Evolutionary conservation across 164 flowering plant genomes (phyloP).

Genomic region (Piper longum): DNA sequence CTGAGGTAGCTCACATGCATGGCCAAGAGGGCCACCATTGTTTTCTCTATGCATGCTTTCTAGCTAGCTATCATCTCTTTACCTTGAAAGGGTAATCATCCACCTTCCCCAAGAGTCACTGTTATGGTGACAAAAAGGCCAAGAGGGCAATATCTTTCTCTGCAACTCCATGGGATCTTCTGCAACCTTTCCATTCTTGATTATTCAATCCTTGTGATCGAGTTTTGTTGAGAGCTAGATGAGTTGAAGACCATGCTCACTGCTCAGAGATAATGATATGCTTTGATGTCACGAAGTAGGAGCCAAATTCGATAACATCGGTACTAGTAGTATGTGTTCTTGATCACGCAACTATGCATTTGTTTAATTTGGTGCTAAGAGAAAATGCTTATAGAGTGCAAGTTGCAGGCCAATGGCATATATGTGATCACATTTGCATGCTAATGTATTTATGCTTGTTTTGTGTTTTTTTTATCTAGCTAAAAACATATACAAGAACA

Average conservation of each 20-base stretch:
- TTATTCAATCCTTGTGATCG: background rate
- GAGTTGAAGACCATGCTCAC: background rate
- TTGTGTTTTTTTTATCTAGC: too few species aligned
- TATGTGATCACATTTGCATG: too few species aligned
- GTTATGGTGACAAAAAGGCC: slow-evolving; percentile 6
- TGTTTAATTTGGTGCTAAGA: too few species aligned
- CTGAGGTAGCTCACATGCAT: background rate
- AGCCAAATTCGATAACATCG: background rate
- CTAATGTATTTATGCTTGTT: too few species aligned
- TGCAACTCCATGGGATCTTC: slow-evolving; percentile 8
- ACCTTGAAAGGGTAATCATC: slow-evolving; percentile 5
- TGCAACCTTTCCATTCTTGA: slow-evolving; percentile 5
- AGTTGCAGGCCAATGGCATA: too few species aligned
- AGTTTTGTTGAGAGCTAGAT: background rate
- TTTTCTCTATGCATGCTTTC: background rate
- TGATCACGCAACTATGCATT: too few species aligned
- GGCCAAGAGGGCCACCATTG: background rate
- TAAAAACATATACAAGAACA: too few species aligned
- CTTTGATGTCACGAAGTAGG: too few species aligned
- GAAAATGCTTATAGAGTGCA: too few species aligned
- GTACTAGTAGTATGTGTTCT: too few species aligned
- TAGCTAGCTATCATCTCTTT: background rate
- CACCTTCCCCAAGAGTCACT: slow-evolving; percentile 2
- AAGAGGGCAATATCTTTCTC: slow-evolving; percentile 3
- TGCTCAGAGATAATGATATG: background rate